Evolutionary conservation across 2,329 filamentous ascomycete genomes (phyloP).

Genomic region (Coniochaeta sp.): DNA sequence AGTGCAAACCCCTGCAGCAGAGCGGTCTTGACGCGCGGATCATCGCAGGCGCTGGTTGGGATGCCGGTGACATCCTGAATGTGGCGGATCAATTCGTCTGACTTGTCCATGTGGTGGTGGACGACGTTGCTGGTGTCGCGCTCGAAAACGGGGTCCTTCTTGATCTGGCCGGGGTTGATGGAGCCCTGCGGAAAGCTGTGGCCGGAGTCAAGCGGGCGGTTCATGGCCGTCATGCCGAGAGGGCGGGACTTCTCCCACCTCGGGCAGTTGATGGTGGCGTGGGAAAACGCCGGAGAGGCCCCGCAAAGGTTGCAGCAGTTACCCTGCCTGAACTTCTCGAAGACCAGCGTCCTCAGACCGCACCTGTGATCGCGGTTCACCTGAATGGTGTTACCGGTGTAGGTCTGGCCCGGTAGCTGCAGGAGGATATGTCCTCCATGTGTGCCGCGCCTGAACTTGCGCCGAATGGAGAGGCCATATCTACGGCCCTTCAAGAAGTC

Average conservation of each 20-base stretch:
- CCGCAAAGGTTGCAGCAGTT: background rate
- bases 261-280: background rate
- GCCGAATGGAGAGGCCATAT: background rate
- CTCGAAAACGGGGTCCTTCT: background rate
- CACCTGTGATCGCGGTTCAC: background rate
- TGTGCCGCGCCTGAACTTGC: background rate
- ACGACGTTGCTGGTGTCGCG: background rate
- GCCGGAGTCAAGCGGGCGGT: background rate
- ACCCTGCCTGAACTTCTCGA: background rate
- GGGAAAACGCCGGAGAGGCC: background rate
- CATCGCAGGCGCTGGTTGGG: background rate
- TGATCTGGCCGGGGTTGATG: background rate
- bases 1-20: conserved; percentile 5
- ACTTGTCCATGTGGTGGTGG: background rate
- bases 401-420: background rate
- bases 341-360: background rate
- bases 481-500: background rate
- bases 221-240: background rate
- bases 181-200: background rate
- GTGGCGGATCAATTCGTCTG: background rate
- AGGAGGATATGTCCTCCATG: background rate
- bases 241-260: background rate
- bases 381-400: background rate
- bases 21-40: background rate
- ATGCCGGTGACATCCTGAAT: background rate